Evolutionary conservation across 495 filamentous ascomycete species (phyloP), one percentile per base, ranked within the genome.

Genomic region (Penicillium soppii): DNA sequence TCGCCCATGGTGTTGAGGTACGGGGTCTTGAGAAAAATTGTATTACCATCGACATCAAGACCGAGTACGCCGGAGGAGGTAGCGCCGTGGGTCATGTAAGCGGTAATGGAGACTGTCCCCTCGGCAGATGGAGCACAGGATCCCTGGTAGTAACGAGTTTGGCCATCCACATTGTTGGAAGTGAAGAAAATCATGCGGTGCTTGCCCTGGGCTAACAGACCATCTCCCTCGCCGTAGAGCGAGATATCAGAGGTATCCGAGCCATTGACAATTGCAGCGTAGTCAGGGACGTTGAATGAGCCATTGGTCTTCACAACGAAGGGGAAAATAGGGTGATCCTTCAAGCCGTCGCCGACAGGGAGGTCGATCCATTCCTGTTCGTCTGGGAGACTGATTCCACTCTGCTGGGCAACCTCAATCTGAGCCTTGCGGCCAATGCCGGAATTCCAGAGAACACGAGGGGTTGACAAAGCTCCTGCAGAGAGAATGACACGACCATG

Each of bases 251-350:
- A 56, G n/a, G 56, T 38, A 42, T 74, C 75, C 7, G 78, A 73
- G 29, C 67, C 71, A 54, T 70, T 68, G 64, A 80, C 80, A n/a
- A 85, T 83, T 47, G 61, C 68, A 54, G 84, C 85, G 52, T 82
- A 87, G 72, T 88, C 82, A 54, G 86, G 86, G 57, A 82, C 73
- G 13, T 69, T 70, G 22, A 86, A 77, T 44, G 76, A 69, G 33
- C 80, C 79, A 54, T 87, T 82, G 29, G 73, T 77, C 50, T 90
- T 75, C 9, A 59, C 54, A 43, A 85, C 79, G 16, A 82, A 73
- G 62, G 88, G 82, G 52, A 88, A 89, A 65, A 88, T 87, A 52
- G 82, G 74, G 65, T 91, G 87, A 61, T 90, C 87, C 53, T 83
- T 79, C 30, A 90, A 63, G 60, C 87, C 89, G 59, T 85, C 77